Percentiles rank a stretch among this genome's conserved stretches.
Conservation (phyloP, 805 yeast genomes). For the Lipomyces yamanashiensis region DNA sequence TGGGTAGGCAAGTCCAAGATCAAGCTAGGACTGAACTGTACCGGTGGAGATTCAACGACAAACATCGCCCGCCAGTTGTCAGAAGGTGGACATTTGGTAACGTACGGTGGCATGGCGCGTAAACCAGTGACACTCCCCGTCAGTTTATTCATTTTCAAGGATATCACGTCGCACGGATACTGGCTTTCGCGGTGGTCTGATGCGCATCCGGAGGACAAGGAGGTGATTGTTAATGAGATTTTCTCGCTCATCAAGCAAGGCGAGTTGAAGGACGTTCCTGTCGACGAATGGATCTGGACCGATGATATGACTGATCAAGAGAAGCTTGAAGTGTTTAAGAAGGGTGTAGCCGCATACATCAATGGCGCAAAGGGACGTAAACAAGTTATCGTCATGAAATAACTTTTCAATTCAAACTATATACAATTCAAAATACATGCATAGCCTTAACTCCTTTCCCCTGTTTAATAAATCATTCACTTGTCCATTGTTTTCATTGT, state of each 20-base stretch:
- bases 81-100: conserved; percentile 73
- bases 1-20: conserved; percentile 54
- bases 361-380: conserved; percentile 48
- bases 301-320: conserved; percentile 50
- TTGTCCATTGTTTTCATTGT: neutral
- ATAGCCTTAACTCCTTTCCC: neutral
- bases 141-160: conserved; percentile 85
- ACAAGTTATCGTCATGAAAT: conserved; percentile 49
- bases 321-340: conserved; percentile 50
- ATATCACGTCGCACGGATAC: conserved; percentile 82
- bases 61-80: conserved; percentile 82
- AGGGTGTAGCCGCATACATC: conserved; percentile 51
- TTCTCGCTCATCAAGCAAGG: conserved; percentile 63
- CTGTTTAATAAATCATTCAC: neutral
- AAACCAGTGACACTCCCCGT: conserved; percentile 94
- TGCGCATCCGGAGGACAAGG: conserved; percentile 63
- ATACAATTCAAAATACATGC: neutral
- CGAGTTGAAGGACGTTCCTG: conserved; percentile 56
- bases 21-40: conserved; percentile 84
- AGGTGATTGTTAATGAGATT: conserved; percentile 58
- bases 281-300: conserved; percentile 48
- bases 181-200: conserved; percentile 82
- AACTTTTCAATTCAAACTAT: neutral
- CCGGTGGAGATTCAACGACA: conserved; percentile 87
- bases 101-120: conserved; percentile 98